Percentiles rank a stretch among this genome's conserved stretches.
Conservation (phyloP, 169 alveolate species). For the Plasmodium sp. region DNA sequence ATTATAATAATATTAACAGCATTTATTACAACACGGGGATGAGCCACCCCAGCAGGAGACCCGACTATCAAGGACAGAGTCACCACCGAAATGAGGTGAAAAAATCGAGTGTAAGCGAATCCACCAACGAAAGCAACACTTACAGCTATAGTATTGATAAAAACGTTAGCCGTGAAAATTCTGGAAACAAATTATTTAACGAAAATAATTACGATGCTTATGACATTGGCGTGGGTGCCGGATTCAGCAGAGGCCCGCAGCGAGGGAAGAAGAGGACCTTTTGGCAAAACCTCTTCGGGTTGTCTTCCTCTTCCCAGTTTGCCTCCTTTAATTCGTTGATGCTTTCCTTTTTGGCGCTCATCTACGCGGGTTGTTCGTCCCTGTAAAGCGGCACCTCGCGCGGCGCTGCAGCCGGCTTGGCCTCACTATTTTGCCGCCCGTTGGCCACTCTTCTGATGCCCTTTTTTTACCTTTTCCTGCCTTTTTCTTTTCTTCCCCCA, state of each 20-base stretch:
- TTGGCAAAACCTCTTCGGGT: slow-evolving; percentile 48
- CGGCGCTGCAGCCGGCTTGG: background rate
- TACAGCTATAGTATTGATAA: background rate
- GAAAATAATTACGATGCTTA: background rate
- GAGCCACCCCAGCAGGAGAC: background rate
- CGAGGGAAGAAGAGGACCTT: slow-evolving; percentile 24
- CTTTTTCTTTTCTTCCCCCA: background rate
- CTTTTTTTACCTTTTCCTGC: background rate
- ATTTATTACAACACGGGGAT: background rate
- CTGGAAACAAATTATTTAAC: background rate
- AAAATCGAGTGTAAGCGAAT: background rate
- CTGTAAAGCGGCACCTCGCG: background rate
- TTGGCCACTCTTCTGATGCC: background rate
- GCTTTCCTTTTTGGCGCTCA: background rate
- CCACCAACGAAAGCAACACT: background rate
- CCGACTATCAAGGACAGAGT: background rate
- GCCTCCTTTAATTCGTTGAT: background rate
- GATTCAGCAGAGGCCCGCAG: background rate
- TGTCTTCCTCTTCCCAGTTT: slow-evolving; percentile 53
- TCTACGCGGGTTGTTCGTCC: background rate
- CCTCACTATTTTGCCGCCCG: background rate
- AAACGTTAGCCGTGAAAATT: background rate
- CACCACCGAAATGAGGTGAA: background rate
- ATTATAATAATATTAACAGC: background rate
- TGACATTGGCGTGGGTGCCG: background rate